These are phyloP conservation scores for Discostella stelligera DNA, from an alignment of 352 stramenopile species.

Conservation along the genomic window DNA sequence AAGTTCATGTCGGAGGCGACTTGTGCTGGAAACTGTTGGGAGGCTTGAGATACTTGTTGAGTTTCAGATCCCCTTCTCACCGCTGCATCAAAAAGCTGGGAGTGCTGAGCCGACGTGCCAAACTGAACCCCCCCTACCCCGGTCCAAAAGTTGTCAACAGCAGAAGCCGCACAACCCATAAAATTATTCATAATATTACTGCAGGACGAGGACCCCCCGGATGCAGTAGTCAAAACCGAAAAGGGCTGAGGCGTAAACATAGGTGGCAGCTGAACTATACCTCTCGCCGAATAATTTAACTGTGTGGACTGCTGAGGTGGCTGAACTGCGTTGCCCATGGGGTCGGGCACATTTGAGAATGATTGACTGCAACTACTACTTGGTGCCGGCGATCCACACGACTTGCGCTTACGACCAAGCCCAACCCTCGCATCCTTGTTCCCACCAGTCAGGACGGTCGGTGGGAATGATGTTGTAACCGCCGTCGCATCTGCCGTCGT, in stretches of 20 bases:
- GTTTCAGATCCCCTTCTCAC: too few species aligned
- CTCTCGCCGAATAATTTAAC: constrained; percentile 7
- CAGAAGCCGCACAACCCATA: not conserved
- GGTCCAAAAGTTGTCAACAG: too few species aligned
- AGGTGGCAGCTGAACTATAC: constrained; percentile 18
- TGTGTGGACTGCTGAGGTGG: not conserved
- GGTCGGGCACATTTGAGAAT: not conserved
- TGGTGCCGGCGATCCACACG: constrained; percentile 1
- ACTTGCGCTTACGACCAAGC: constrained; percentile 7
- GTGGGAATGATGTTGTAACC: not conserved
- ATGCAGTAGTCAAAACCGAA: not conserved
- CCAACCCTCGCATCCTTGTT: not conserved
- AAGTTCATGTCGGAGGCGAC: not conserved
- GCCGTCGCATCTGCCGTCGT: too few species aligned
- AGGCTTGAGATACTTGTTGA: too few species aligned
- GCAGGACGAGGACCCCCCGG: too few species aligned
- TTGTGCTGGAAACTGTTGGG: too few species aligned
- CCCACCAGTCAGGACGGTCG: not conserved
- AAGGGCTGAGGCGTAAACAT: not conserved
- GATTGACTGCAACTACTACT: not conserved
- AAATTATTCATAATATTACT: not conserved
- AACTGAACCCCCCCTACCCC: too few species aligned
- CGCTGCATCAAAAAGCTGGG: too few species aligned
- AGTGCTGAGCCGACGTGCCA: too few species aligned
- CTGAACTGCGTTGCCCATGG: not conserved